Percentiles rank a stretch among this genome's conserved stretches.
phyloP scores from a whole-genome alignment of 352 stramenopile genomes.

The Hyphochytrium catenoides region DNA sequence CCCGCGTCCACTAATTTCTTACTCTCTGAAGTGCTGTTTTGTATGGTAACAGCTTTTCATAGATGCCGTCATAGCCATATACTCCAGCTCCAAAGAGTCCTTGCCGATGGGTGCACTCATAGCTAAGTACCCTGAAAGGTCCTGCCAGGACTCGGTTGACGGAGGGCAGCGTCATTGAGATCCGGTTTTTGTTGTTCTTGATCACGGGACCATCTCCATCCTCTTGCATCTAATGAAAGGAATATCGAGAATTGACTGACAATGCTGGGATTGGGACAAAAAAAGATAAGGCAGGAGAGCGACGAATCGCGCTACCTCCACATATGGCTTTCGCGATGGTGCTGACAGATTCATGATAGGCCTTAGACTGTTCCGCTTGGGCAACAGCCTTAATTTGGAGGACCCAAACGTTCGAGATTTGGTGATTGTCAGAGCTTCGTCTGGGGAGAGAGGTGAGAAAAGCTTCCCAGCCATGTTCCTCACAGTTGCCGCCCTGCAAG shows the following conservation, averaged over 20 bases:
- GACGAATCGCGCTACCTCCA: constrained; percentile 28
- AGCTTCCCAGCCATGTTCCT: constrained; percentile 21
- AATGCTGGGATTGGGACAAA: constrained; percentile 28
- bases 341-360: constrained; percentile 49
- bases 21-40: too few relatives aligned
- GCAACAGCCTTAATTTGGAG: constrained; percentile 28
- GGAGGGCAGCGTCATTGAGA: constrained; percentile 22
- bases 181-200: constrained; percentile 35
- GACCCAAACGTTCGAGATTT: constrained; percentile 14
- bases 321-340: not conserved
- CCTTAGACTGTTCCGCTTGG: constrained; percentile 30
- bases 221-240: too few relatives aligned
- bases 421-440: not conserved
- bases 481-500: constrained; percentile 16
- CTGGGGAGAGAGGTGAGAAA: constrained; percentile 11
- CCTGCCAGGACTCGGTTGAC: too few relatives aligned
- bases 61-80: too few relatives aligned
- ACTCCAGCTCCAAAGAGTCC: too few relatives aligned
- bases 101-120: too few relatives aligned
- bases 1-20: too few relatives aligned
- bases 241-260: constrained; percentile 23
- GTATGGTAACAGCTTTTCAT: too few relatives aligned
- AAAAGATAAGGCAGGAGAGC: constrained; percentile 29
- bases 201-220: too few relatives aligned
- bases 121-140: too few relatives aligned